phyloP scores from a whole-genome alignment of 1,284 basidiomycete genomes.

The Tilletia horrida region DNA sequence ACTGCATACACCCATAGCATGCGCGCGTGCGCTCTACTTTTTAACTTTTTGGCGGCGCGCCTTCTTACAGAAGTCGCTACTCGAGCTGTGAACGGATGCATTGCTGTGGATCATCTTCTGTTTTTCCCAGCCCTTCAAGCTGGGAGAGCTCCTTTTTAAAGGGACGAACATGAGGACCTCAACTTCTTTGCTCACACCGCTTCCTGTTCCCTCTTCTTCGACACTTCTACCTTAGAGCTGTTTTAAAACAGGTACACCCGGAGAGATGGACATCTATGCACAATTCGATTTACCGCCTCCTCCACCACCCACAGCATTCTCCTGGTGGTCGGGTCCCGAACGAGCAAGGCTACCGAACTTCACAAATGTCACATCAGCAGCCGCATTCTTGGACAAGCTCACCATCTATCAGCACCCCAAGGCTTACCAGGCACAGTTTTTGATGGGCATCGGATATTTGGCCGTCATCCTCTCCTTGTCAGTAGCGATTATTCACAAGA shows the following conservation, averaged over 20 bases:
- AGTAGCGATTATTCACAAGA: background rate
- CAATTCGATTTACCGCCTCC: constrained; percentile 5
- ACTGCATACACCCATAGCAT: too few relatives aligned
- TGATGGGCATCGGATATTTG: background rate
- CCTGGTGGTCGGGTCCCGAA: background rate
- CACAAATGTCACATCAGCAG: background rate
- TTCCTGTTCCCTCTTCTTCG: background rate
- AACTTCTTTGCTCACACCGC: background rate
- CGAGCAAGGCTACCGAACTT: background rate
- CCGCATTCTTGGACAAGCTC: background rate
- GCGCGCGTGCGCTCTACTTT: too few relatives aligned
- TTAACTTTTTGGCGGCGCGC: too few relatives aligned
- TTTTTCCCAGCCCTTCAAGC: too few relatives aligned
- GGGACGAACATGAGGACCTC: too few relatives aligned
- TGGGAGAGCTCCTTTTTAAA: too few relatives aligned
- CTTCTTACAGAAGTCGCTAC: too few relatives aligned
- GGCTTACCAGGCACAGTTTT: background rate
- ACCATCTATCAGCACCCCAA: background rate
- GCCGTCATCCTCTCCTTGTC: background rate
- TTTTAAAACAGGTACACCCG: background rate
- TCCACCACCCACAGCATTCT: background rate
- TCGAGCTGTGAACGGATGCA: too few relatives aligned
- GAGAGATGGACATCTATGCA: background rate
- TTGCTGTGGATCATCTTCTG: too few relatives aligned
- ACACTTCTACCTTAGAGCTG: background rate